Base-by-base conservation (phyloP, 805 yeast species). In the Wickerhamiella brachini region DNA sequence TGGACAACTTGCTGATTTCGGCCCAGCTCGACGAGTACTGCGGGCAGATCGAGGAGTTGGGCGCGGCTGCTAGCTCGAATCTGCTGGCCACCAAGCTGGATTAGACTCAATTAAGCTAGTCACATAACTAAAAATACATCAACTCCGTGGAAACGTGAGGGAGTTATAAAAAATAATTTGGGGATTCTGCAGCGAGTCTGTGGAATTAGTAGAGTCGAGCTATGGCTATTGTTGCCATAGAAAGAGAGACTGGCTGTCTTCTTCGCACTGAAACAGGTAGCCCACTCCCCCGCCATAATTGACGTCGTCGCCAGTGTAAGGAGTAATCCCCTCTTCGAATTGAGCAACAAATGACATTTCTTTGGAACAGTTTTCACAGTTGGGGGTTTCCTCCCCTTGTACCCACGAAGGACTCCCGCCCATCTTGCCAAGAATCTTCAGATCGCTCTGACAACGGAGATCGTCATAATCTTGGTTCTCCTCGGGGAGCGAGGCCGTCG, bases 1-100 rank as follows among this genome's bases (percentile, higher is more conserved):
- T 78, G 57, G 87, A 84, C 60, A 81, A 80, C 66, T 68, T 85
- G 68, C 75, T 85, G 55, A 72, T 77, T 56, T 74, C 83, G 51
- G 79, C 83, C 50, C 80, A 81, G 62, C 78, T 85, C 54, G 80
- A 80, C 62, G 79, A 78, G 59, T 78, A 79, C 62, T 83, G 88
- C 64, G 76, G 74, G 57, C 85, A 80, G 62, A 74, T 84, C 53
- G 85, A 83, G 68, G 79, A 78, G 67, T 75, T 75, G 64, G 81
- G 86, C 53, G 80, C 81, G 51, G 74, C 79, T 55, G 84, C 80
- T 60, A 72, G 78, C 59, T 73, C 79, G 54, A 83, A 81, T 68
- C 72, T 81, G 56, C 72, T 75, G 63, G 80, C 81, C 9, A 24
- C 47, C 15, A 45, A 45, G 39, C 20, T 37, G 20, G 41, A 37